These are phyloP conservation scores for Citrullus mucosospermus DNA, from an alignment of 306 rosid genomes.

Conservation along the genomic window DNA sequence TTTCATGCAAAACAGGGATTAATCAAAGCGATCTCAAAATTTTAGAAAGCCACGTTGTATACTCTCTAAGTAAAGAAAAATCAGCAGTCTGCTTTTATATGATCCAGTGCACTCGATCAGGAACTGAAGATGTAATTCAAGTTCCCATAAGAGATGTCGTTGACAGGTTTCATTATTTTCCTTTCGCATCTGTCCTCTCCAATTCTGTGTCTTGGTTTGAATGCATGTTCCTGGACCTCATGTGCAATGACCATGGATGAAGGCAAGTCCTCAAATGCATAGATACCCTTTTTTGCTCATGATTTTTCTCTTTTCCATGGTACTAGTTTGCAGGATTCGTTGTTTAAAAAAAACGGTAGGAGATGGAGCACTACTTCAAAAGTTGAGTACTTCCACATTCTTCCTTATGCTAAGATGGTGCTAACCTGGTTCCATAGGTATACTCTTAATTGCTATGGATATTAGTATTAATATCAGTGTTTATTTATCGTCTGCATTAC, in stretches of 20 bases:
- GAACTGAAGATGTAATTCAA: conserved; percentile 18
- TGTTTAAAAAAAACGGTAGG: conserved; percentile 33
- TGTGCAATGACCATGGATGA: not conserved
- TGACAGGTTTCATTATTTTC: conserved; percentile 29
- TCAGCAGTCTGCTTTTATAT: conserved; percentile 45
- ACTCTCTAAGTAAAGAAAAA: conserved; percentile 58
- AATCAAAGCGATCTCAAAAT: conserved; percentile 25
- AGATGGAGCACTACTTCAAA: conserved; percentile 48
- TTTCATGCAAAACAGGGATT: conserved; percentile 36
- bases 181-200: not conserved
- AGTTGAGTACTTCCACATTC: conserved; percentile 58
- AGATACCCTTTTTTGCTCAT: conserved; percentile 4
- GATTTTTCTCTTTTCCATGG: conserved; percentile 13
- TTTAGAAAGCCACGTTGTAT: conserved; percentile 49
- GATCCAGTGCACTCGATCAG: conserved; percentile 35
- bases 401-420: conserved; percentile 60
- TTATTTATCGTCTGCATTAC: not conserved
- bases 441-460: not conserved
- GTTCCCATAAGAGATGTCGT: conserved; percentile 45
- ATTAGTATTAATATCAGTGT: not conserved
- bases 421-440: conserved; percentile 55
- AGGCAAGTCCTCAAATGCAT: not conserved
- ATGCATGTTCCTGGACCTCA: not conserved
- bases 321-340: conserved; percentile 63
- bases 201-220: conserved; percentile 1